Base-by-base conservation (phyloP, 257 asterid genomes). In the Plantago major region DNA sequence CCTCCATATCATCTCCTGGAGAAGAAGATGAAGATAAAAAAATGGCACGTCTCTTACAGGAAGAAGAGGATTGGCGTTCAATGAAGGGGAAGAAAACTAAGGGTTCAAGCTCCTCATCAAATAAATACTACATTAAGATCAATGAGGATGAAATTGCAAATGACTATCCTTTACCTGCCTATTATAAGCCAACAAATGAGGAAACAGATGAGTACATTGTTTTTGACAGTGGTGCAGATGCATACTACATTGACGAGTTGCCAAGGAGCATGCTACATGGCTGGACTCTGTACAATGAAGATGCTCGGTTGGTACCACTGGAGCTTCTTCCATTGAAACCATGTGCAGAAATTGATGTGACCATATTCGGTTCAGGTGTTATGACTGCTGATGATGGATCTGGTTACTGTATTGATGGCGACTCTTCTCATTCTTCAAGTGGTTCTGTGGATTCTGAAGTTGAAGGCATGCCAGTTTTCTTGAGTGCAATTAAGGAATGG, bases 261-360 rank as follows among this genome's bases (percentile, higher is more conserved):
- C 97, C 97, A 0, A 73, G 84, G 58, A 85, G 82, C 71, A 86
- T 78, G 95, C 91, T 92, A 53, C 90, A 92, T 62, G 78, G 89
- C 65, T 92, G 99, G 99, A 89, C 97, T 46, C 66, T 92, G 69
- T 92, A 86, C 81, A 92, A 92, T 78, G 81, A 93, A 30, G 99
- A 92, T 80, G 88, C 95, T 53, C 79, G 99, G 76, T 66, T 92
- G 75, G 85, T 89, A 55, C 81, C 99, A 4, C 69, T 92, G 65
- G 99, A 92, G 79, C 95, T 92, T 64, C 96, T 92, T 45, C 99
- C 99, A n/a, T 49, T 89, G 82, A 89, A 81, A 70, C 95, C 96
- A 40, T 89, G 97, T 78, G 84, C 78, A 51, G 97, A 89, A 44
- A 86, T 92, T 44, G 99, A 92, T 77, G 95, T 89, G 37, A 75